Evolutionary conservation across 345 rosid genomes (phyloP).

Genomic region (Populus ilicifolia): DNA sequence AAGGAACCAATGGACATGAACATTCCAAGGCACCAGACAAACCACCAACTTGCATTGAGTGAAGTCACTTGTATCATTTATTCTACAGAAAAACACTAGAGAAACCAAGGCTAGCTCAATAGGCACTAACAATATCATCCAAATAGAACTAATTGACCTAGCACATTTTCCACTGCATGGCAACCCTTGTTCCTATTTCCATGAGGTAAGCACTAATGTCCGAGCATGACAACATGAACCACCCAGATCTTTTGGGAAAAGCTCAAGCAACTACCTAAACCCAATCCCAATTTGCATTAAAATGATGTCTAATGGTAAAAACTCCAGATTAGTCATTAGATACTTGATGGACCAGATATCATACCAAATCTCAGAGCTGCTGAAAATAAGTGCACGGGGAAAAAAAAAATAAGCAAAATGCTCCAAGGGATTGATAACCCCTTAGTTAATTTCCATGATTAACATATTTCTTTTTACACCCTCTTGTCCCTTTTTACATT

Average conservation of each 20-base stretch:
- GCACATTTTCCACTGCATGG: background rate
- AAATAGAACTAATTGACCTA: background rate
- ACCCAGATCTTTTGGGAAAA: background rate
- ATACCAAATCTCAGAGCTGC: background rate
- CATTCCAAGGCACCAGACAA: background rate
- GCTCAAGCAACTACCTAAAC: too few species aligned
- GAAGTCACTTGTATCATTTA: too few species aligned
- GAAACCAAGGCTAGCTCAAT: background rate
- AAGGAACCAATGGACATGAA: background rate
- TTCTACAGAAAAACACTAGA: background rate
- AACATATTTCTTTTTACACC: background rate
- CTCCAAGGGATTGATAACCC: background rate
- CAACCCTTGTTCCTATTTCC: background rate
- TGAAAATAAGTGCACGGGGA: background rate
- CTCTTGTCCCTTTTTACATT: background rate
- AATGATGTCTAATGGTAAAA: too few species aligned
- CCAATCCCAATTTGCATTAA: too few species aligned
- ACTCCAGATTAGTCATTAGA: background rate
- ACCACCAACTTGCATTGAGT: too few species aligned
- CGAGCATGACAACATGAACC: background rate
- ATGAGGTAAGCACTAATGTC: background rate
- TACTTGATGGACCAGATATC: too few species aligned
- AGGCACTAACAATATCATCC: background rate
- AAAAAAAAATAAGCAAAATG: too few species aligned
- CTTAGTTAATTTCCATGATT: background rate